phyloP scores from a whole-genome alignment of 345 rosid genomes.

The Moricandia moricandioides region DNA sequence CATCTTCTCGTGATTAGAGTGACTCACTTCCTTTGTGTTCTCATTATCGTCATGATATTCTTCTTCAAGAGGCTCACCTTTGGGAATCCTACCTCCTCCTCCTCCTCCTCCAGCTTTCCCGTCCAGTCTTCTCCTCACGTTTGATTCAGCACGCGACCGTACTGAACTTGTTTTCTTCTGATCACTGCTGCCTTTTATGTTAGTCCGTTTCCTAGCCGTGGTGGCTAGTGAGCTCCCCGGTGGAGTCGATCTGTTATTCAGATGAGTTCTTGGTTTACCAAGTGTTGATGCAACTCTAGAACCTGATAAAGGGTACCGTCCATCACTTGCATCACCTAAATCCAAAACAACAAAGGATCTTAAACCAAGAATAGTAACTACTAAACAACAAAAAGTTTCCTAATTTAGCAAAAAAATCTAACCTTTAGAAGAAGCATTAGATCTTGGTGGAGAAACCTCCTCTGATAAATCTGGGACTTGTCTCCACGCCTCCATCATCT shows the following conservation, averaged over 20 bases:
- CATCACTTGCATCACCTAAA: constrained; percentile 49
- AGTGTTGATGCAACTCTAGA: constrained; percentile 42
- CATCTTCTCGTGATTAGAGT: constrained; percentile 36
- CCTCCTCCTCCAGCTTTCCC: constrained; percentile 55
- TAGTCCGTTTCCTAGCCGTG: constrained; percentile 48
- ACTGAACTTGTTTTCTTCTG: constrained; percentile 43
- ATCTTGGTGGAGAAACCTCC: constrained; percentile 65
- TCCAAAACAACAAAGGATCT: too few species aligned
- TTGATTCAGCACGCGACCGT: constrained; percentile 35
- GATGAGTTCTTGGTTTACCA: constrained; percentile 39
- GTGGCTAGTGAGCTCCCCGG: constrained; percentile 50
- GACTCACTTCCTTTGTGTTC: constrained; percentile 19
- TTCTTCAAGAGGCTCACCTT: constrained; percentile 28
- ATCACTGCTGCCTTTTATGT: constrained; percentile 41
- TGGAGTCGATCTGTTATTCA: too few species aligned
- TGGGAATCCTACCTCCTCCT: too few species aligned
- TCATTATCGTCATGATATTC: neutral
- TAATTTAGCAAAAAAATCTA: constrained; percentile 1
- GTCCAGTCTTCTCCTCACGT: constrained; percentile 51
- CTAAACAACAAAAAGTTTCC: constrained; percentile 21
- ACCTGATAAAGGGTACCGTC: constrained; percentile 39
- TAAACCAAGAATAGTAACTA: constrained; percentile 1
- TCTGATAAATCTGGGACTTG: constrained; percentile 84
- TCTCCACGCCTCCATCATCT: constrained; percentile 92
- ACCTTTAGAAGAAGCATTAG: constrained; percentile 74